Evolutionary conservation across 2,329 filamentous ascomycete genomes (phyloP), one percentile per base, ranked within the genome.

Genomic region (Xylaria sp.): DNA sequence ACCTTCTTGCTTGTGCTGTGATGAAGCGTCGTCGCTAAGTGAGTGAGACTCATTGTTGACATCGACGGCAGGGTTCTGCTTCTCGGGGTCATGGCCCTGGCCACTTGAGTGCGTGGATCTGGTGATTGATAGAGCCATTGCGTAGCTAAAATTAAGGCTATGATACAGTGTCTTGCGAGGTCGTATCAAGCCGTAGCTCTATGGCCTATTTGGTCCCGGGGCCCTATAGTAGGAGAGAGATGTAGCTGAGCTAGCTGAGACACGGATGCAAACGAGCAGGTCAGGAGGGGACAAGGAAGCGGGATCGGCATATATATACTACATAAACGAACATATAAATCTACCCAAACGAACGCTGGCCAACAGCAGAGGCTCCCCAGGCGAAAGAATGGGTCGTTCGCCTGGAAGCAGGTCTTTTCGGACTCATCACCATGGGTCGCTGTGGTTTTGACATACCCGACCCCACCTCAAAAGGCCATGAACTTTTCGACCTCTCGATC

Each of bases 1-100:
- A 66, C 78, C 78, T 27, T 72, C 72, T 61, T 79, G 76, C 63
- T 74, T 76, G 29, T 70, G 59, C 25, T 72, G 58, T 0, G 71
- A 72, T 23, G 63, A 58, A 35, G 69, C 68, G 15, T 69, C 64
- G 31, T 62, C 52, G 5, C 35, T 47, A 13, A 57, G 13, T 5
- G 48, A 43, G 35, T n/a, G 54, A 35, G 44, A 23, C 10, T n/a
- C 54, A 57, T 49, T 57, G 17, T 49, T 19, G 37, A 40, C 25
- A 40, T 25, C 5, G 29, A 41, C 25, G 19, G 13, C 31, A 27
- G 52, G 27, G 17, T 21, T n/a, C 38, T 57, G 33, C 44, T 57
- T 57, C 29, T 49, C 54, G 8, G 43, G 35, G 31, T 57, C 54
- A 8, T 35, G 33, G 7, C 27, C 44, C 9, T 47, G 25, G 4